Percentiles rank a stretch among this genome's conserved stretches.
Conservation (phyloP, 2,329 filamentous ascomycete species). For the Colletotrichum sp. region DNA sequence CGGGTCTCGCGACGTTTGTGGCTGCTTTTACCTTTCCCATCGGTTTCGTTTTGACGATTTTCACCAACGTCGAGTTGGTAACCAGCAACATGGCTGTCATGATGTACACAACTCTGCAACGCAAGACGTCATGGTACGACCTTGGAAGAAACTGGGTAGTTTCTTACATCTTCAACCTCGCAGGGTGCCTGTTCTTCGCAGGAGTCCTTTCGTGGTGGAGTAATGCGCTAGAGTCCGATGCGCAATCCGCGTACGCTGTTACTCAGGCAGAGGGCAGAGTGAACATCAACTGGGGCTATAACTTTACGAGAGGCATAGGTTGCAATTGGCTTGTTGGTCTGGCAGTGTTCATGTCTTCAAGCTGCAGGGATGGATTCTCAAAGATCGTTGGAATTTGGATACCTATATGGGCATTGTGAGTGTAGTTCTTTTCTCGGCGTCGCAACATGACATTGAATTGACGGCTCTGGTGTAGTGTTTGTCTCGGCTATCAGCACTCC, state of each 20-base stretch:
- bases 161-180: not conserved
- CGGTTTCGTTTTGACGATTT: not conserved
- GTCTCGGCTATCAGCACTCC: not conserved
- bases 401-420: conserved; percentile 4
- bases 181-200: not conserved
- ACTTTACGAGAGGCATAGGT: not conserved
- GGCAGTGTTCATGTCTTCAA: not conserved
- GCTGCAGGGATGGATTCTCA: not conserved
- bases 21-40: not conserved
- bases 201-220: not conserved
- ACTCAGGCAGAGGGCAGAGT: not conserved
- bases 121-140: not conserved
- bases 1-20: not conserved
- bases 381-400: conserved; percentile 8
- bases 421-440: not conserved
- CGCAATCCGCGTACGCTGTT: not conserved
- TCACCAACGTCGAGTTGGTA: not conserved
- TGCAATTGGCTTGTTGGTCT: conserved; percentile 5
- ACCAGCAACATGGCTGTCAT: conserved; percentile 9
- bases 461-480: not conserved
- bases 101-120: not conserved
- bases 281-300: conserved; percentile 3
- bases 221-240: not conserved
- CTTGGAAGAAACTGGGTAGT: not conserved
- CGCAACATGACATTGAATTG: not conserved